Base-by-base conservation (phyloP, 1,284 basidiomycete genomes). In the Leccinum pachyderme region DNA sequence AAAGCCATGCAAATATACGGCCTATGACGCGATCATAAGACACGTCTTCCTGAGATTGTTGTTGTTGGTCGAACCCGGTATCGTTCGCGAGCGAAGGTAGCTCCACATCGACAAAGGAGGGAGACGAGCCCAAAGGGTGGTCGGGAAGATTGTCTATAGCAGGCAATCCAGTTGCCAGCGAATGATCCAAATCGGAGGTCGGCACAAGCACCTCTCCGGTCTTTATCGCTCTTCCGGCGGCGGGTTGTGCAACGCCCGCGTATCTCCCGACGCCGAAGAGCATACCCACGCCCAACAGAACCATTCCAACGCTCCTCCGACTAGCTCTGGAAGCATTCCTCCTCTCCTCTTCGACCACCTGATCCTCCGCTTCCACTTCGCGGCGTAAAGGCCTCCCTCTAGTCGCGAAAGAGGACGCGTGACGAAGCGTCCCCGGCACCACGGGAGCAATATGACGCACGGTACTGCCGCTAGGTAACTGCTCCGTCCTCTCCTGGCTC, bases 1-100 rank as follows among this genome's bases (percentile, higher is more conserved):
- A 97, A 28, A 87, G 69, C 95, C 95, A 98, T 7, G 95, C 93
- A 53, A 89, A 93, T 56, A 93, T 83, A 2, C 95, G 86, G 1
- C 95, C 95, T 49, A 97, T 75, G 15, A 92, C 69, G 47, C 83
- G 86, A 61, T 89, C 80, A 45, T 67, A 71, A 8, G 76, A 69
- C 6, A 71, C 69, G n/a, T 73, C 56, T 35, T 65, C 66, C 44
- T 68, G 64, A 18, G 63, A 60, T 25, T 66, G 71, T 49, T 62
- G 66, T 50, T 70, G 66, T 48, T 66, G 61, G 39, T 9, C 51
- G n/a, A 58, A 55, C 51, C 49, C 41, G 22, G 46, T 29, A 32
- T 61, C 51, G 33, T 50, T 52, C n/a, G 51, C 54, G 48, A 56
- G 37, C 5, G 49, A 31, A 28, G 66, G 68, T n/a, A 72, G 24